phyloP scores from a whole-genome alignment of 352 stramenopile genomes.

The Globisporangium rhizosaccharum region DNA sequence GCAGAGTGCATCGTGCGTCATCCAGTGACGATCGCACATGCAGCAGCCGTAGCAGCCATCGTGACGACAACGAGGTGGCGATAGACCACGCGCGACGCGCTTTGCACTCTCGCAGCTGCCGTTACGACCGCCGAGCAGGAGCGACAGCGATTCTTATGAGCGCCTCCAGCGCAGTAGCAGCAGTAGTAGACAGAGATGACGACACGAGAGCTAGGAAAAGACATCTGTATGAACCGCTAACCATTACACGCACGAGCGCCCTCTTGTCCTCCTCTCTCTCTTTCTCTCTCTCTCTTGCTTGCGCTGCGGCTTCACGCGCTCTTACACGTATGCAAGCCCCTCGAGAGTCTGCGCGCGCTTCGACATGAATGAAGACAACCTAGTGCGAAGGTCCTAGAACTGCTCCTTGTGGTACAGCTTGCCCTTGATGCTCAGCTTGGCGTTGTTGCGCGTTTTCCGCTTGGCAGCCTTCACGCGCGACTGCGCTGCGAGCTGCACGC shows the following conservation, averaged over 20 bases:
- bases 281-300: background rate
- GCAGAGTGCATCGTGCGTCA: slow-evolving; percentile 79
- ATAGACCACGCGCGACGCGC: background rate
- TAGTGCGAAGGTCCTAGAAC: slow-evolving; percentile 35
- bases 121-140: no score
- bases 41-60: slow-evolving; percentile 1
- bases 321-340: background rate
- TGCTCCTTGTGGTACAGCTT: slow-evolving; percentile 78
- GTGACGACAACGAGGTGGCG: background rate
- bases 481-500: slow-evolving; percentile 66
- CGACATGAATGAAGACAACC: no score
- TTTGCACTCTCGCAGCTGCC: slow-evolving; percentile 6
- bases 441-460: slow-evolving; percentile 63
- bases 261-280: background rate
- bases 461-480: slow-evolving; percentile 50
- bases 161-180: no score
- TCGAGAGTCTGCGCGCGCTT: background rate
- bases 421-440: slow-evolving; percentile 86
- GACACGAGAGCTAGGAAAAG: slow-evolving; percentile 1
- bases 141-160: no score
- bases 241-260: slow-evolving; percentile 23
- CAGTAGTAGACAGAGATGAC: background rate
- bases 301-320: background rate
- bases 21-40: slow-evolving; percentile 44
- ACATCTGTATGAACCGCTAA: slow-evolving; percentile 23